phyloP scores from a whole-genome alignment of 805 yeast genomes.

The Kodamaea kaohsiungensis region DNA sequence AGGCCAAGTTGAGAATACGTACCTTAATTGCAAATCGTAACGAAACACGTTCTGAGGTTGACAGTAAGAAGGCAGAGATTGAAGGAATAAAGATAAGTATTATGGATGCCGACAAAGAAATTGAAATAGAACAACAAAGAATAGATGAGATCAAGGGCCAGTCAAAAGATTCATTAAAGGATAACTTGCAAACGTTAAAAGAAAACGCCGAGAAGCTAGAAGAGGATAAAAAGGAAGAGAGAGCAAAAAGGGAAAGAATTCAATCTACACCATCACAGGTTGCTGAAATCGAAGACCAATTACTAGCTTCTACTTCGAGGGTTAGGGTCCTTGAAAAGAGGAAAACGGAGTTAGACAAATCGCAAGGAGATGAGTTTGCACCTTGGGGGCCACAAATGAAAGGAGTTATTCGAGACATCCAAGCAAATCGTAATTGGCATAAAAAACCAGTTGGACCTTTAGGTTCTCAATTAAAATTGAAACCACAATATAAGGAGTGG shows the following conservation, averaged over 20 bases:
- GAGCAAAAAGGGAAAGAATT: constrained; percentile 4
- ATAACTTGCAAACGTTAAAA: constrained; percentile 23
- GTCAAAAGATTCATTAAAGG: constrained; percentile 34
- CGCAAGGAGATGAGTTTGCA: constrained; percentile 38
- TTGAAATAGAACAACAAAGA: constrained; percentile 36
- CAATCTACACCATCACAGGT: constrained; percentile 18
- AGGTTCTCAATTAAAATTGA: constrained; percentile 61
- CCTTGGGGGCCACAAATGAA: constrained; percentile 54
- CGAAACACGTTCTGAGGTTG: constrained; percentile 16
- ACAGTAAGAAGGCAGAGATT: constrained; percentile 17
- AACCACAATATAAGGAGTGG: constrained; percentile 57
- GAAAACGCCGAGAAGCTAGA: constrained; percentile 17
- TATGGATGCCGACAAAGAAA: constrained; percentile 18
- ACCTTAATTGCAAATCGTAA: constrained; percentile 27
- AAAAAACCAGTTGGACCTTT: constrained; percentile 77
- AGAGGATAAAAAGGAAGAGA: constrained; percentile 16
- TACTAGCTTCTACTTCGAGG: constrained; percentile 14
- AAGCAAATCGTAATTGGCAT: constrained; percentile 36
- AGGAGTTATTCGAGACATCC: constrained; percentile 43
- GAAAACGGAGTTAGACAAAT: constrained; percentile 14
- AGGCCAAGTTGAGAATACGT: constrained; percentile 41
- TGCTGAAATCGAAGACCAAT: constrained; percentile 27
- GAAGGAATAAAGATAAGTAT: constrained; percentile 12
- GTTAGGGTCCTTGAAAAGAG: constrained; percentile 5
- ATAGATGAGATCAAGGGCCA: constrained; percentile 47